phyloP scores from a whole-genome alignment of 2,329 filamentous ascomycete species.

The Neonectria coccinea region DNA sequence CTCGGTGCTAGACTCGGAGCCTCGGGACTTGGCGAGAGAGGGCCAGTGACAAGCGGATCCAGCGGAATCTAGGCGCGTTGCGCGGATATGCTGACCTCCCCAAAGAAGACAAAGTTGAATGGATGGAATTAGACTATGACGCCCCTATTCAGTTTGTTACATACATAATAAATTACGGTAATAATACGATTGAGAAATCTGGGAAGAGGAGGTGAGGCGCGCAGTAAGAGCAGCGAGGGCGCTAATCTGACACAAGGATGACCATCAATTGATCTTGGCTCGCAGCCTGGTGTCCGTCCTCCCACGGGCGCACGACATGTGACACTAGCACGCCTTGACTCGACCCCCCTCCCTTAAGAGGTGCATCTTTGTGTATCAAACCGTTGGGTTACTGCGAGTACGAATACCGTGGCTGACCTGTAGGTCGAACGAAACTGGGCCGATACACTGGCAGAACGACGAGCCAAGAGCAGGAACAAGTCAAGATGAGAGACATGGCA shows the following conservation, averaged over 20 bases:
- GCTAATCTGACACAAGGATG: conserved; percentile 26
- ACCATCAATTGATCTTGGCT: conserved; percentile 2
- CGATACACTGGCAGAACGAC: neutral
- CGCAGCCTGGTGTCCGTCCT: neutral
- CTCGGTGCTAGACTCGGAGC: neutral
- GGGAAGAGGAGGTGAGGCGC: neutral
- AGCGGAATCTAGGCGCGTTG: conserved; percentile 6
- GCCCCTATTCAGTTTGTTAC: conserved; percentile 17
- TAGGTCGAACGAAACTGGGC: neutral
- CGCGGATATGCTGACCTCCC: conserved; percentile 11
- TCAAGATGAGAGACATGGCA: conserved; percentile 13
- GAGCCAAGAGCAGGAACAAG: neutral
- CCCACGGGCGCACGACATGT: conserved; percentile 7
- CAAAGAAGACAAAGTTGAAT: neutral
- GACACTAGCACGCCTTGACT: neutral
- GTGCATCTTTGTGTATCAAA: neutral
- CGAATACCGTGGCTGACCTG: neutral
- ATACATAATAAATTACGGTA: conserved; percentile 17
- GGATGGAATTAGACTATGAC: neutral
- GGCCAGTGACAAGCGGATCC: neutral
- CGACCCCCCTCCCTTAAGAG: neutral
- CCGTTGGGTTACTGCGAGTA: neutral
- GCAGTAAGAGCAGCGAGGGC: conserved; percentile 20
- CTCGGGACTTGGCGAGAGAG: neutral
- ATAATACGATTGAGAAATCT: conserved; percentile 25